Evolutionary conservation across 495 filamentous ascomycete species (phyloP), one percentile per base, ranked within the genome.

Genomic region (Bryoglossum gracile): DNA sequence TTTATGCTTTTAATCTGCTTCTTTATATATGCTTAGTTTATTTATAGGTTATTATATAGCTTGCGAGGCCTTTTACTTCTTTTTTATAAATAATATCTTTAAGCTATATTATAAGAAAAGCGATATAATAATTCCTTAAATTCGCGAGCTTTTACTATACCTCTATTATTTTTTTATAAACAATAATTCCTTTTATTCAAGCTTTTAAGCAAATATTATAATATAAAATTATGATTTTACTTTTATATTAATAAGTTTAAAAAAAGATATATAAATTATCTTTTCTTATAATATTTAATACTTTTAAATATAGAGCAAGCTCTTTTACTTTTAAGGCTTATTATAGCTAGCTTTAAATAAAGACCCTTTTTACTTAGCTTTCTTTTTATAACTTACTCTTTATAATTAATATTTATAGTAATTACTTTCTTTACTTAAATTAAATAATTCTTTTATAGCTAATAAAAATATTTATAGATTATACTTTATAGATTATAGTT

Each of bases 401-500:
- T 30, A 30, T 13, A 30, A 30, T 13, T 30, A 30, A 30, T 30
- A 13, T 30, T 30, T 6, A 13, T 5, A 13, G 6, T 30, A 30
- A 30, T 30, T 30, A 30, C 26, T 30, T 6, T 30, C 26, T 13
- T 6, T 6, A 13, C 26, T 13, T 30, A 6, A 13, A 30, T 13
- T 13, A 13, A 30, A 6, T 6, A 13, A 30, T 30, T 13, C 26
- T 30, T 30, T 30, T 30, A 30, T 13, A 13, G 6, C 26, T 30
- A 6, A 6, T 30, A 25, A 25, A 37, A 6, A 45, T 51, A 22
- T 22, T 51, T 44, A 44, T 18, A n/a, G 41, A 16, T 21, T 38
- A 46, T 44, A 52, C 45, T 24, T 23, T 34, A 6, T 52, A 39
- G 45, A 52, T 52, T 30, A 10, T 0, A 5, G 4, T 46, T 11